phyloP scores from a whole-genome alignment of 2,329 filamentous ascomycete species.

The Aureobasidium namibiae region DNA sequence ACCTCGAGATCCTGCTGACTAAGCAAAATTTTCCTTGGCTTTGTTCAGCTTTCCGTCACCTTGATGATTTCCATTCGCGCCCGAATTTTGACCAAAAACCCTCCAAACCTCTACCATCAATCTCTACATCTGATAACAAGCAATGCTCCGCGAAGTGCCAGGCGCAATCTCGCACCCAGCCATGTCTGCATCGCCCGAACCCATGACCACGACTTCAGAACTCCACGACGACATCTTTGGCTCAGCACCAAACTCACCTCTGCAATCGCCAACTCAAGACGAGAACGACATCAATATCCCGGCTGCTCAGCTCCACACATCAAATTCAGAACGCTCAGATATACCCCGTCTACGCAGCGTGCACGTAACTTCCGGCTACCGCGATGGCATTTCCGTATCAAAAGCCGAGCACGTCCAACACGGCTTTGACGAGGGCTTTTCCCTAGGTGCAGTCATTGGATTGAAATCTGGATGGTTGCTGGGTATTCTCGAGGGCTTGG shows the following conservation, averaged over 20 bases:
- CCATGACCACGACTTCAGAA: conserved; percentile 15
- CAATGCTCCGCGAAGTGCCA: conserved; percentile 25
- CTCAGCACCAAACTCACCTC: conserved; percentile 33
- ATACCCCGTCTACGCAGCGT: conserved; percentile 65
- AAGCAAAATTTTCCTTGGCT: not conserved
- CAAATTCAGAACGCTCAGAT: conserved; percentile 51
- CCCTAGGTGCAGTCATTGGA: conserved; percentile 74
- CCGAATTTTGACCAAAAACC: not conserved
- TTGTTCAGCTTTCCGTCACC: not conserved
- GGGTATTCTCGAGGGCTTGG: conserved; percentile 68
- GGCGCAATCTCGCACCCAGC: conserved; percentile 1
- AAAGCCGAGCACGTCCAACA: conserved; percentile 72
- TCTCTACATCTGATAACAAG: not conserved
- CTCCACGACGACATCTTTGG: conserved; percentile 41
- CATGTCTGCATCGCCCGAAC: not conserved
- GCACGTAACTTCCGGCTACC: conserved; percentile 80
- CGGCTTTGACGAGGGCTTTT: conserved; percentile 88
- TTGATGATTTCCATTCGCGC: not conserved
- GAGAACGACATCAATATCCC: not conserved
- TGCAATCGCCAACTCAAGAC: not conserved
- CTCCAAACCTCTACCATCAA: not conserved
- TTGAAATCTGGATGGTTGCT: conserved; percentile 64
- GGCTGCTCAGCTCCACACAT: conserved; percentile 22
- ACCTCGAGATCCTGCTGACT: not conserved
- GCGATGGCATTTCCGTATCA: conserved; percentile 70